These are phyloP conservation scores for Arthonia radiata DNA, from an alignment of 495 filamentous ascomycete genomes.

Conservation along the genomic window DNA sequence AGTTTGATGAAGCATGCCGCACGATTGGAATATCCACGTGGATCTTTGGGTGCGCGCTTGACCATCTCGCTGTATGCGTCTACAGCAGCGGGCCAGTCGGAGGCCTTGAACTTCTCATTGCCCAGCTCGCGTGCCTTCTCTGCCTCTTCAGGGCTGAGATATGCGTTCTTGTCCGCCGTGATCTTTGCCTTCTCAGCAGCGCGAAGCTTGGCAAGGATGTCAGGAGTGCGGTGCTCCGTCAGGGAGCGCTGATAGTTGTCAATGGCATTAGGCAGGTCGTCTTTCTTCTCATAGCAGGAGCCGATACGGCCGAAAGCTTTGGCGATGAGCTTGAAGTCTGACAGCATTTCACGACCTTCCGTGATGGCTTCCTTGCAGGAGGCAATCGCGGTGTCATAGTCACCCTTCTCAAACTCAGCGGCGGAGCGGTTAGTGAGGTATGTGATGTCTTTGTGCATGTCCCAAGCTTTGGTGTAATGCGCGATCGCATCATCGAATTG, in stretches of 20 bases:
- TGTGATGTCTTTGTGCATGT: constrained; percentile 80
- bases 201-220: constrained; percentile 78
- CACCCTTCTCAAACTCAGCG: constrained; percentile 86
- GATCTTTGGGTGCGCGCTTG: constrained; percentile 80
- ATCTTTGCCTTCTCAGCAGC: constrained; percentile 77
- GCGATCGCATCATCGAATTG: constrained; percentile 83
- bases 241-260: constrained; percentile 79
- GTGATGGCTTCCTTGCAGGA: constrained; percentile 70
- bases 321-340: constrained; percentile 92
- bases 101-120: constrained; percentile 87
- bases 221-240: constrained; percentile 89
- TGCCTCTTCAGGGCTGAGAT: constrained; percentile 74
- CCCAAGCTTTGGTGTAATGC: constrained; percentile 93
- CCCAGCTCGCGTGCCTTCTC: constrained; percentile 90
- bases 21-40: constrained; percentile 89
- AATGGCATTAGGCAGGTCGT: constrained; percentile 58
- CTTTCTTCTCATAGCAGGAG: constrained; percentile 66
- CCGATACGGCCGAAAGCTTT: constrained; percentile 88
- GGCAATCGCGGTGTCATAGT: constrained; percentile 66
- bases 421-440: constrained; percentile 93
- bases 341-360: constrained; percentile 60
- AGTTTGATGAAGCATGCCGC: constrained; percentile 93
- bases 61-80: constrained; percentile 93
- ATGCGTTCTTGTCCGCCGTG: constrained; percentile 48
- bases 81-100: constrained; percentile 88